phyloP scores from a whole-genome alignment of 2,329 filamentous ascomycete species.

The Colletotrichum australisinense region DNA sequence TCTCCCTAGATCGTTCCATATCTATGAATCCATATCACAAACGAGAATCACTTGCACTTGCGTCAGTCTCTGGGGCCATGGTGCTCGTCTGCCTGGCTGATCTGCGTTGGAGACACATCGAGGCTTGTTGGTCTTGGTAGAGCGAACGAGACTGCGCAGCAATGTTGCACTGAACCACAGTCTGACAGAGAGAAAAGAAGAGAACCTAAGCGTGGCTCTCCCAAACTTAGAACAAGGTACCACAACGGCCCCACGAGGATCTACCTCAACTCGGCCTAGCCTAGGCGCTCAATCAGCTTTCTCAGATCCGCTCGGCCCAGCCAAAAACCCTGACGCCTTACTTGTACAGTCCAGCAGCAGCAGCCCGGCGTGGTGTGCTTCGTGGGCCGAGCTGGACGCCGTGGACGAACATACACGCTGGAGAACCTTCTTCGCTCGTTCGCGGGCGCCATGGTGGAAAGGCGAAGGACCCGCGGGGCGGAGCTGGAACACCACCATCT shows the following conservation, averaged over 20 bases:
- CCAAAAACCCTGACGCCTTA: neutral
- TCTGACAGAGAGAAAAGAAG: neutral
- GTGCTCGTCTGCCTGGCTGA: neutral
- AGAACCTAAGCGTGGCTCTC: neutral
- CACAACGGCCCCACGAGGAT: neutral
- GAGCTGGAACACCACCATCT: neutral
- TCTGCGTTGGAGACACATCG: neutral
- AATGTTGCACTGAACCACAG: neutral
- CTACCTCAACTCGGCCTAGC: neutral
- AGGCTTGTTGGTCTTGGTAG: neutral
- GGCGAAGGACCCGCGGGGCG: constrained; percentile 19
- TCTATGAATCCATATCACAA: neutral
- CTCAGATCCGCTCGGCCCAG: neutral
- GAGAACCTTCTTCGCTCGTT: neutral
- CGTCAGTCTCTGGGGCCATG: neutral
- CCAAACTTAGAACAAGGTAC: neutral
- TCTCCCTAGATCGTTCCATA: neutral
- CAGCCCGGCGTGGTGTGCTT: too few relatives aligned
- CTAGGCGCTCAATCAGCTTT: neutral
- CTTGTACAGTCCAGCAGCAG: neutral
- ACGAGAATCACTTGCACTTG: neutral
- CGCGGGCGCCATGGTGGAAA: neutral
- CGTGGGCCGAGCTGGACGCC: neutral
- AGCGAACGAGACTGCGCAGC: neutral
- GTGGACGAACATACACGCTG: neutral